Percentiles rank a stretch among this genome's conserved stretches.
Conservation (phyloP, 176 grass and related monocot species). For the Hordeum vulgare region DNA sequence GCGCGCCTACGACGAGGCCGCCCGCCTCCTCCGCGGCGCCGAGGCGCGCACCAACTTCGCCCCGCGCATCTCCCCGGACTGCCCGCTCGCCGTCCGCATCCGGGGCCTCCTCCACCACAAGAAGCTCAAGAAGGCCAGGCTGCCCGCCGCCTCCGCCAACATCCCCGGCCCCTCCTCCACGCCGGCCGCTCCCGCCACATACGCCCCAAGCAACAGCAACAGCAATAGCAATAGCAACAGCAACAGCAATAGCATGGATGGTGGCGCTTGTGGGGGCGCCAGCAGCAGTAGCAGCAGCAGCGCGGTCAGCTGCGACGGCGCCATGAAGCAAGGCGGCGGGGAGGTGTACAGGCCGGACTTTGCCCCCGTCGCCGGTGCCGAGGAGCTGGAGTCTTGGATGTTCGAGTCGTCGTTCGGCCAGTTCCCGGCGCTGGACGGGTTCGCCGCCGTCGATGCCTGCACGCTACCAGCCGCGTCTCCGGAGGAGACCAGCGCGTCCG, state of each 20-base stretch:
- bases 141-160: background rate
- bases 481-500: constrained; percentile 4
- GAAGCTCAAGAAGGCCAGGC: constrained; percentile 58
- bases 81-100: constrained; percentile 69
- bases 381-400: constrained; percentile 52
- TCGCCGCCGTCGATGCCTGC: constrained; percentile 29
- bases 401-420: constrained; percentile 51
- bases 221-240: constrained; percentile 19
- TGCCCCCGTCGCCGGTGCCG: background rate
- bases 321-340: constrained; percentile 22
- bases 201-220: background rate
- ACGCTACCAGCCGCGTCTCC: background rate
- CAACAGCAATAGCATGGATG: background rate
- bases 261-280: background rate
- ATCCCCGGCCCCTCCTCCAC: background rate
- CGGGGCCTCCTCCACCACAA: constrained; percentile 72
- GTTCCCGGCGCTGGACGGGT: constrained; percentile 37
- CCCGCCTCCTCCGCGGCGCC: constrained; percentile 74
- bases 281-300: constrained; percentile 16
- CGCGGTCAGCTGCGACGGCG: constrained; percentile 1
- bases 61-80: constrained; percentile 34
- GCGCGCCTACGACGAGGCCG: constrained; percentile 89
- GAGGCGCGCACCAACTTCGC: constrained; percentile 88
- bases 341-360: constrained; percentile 57
- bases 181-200: background rate